Base-by-base conservation (phyloP, 345 rosid species). In the Boechera divaricarpa region DNA sequence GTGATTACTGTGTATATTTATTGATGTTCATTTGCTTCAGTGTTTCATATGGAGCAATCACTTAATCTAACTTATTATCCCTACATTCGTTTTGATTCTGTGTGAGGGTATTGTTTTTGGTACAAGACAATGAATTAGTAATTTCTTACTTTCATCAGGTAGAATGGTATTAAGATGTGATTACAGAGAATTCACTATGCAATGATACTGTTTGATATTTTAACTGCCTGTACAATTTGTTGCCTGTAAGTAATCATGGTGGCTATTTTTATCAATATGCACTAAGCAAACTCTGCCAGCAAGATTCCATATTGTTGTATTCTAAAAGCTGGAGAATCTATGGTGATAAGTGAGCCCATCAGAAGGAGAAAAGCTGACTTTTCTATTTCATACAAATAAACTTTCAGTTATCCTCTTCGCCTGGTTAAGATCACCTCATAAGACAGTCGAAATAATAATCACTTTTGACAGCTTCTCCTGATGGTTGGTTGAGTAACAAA, bases 81-180 rank as follows among this genome's bases (percentile, higher is more conserved):
- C 44, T 35, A 47, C 70, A 48, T 31, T 56, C 4, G 63, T 69
- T 29, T 69, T 55, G 53, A 44, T 57, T 56, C 42, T 56, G 44
- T 56, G 44, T 42, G 29, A 56, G 39, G 65, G 11, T 57, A 7
- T 44, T 31, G 44, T 28, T 31, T 70, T 56, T 44, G 18, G 13
- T 68, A 68, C 39, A 1, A 2, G 13, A n/a, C 6, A 11, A 36
- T 67, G 49, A 16, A 4, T 39, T 41, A 5, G 29, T 15, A 3
- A 7, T 26, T 53, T 38, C 51, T 53, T 38, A 38, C 61, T 26
- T 39, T 3, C 51, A 5, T 59, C 24, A 21, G 5, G 12, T 60
- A 35, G 51, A 60, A 60, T 59, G 47, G 48, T 47, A 9, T 58
- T 47, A 7, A 18, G 12, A 55, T 36, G 45, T 26, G 29, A 5